Conservation (phyloP, 2,329 filamentous ascomycete genomes). For the Nemania sp. region DNA sequence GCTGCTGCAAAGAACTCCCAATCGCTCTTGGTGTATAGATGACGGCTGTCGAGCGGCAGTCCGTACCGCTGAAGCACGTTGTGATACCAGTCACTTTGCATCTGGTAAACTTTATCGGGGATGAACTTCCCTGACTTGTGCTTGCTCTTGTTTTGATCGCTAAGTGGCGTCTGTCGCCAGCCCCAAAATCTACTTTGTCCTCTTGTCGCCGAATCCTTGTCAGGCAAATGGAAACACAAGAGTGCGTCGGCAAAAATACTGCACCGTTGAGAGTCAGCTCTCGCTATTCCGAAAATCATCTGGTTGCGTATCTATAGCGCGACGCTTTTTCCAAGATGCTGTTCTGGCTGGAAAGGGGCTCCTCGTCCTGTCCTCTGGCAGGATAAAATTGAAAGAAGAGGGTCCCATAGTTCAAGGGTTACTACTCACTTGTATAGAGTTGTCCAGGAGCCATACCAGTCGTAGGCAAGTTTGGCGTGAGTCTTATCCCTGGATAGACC, state of each 20-base stretch:
- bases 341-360: neutral
- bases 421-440: conserved; percentile 68
- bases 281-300: neutral
- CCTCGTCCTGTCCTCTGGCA: neutral
- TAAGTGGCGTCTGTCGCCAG: conserved; percentile 29
- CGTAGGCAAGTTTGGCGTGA: conserved; percentile 77
- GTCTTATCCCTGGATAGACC: conserved; percentile 72
- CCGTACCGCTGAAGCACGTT: conserved; percentile 81
- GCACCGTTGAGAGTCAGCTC: neutral
- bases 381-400: neutral
- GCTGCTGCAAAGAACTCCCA: conserved; percentile 91
- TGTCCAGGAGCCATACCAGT: conserved; percentile 83
- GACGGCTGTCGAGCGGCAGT: conserved; percentile 78
- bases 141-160: conserved; percentile 21
- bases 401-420: neutral
- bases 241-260: conserved; percentile 72
- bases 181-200: conserved; percentile 33
- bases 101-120: conserved; percentile 74
- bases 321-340: neutral
- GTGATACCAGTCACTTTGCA: conserved; percentile 81
- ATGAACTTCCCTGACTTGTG: conserved; percentile 59
- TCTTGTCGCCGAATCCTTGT: conserved; percentile 27
- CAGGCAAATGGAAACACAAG: conserved; percentile 73
- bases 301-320: neutral
- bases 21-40: conserved; percentile 86